These are phyloP conservation scores for Trichoderma asperellum DNA, from an alignment of 2,329 filamentous ascomycete genomes.

Conservation along the genomic window DNA sequence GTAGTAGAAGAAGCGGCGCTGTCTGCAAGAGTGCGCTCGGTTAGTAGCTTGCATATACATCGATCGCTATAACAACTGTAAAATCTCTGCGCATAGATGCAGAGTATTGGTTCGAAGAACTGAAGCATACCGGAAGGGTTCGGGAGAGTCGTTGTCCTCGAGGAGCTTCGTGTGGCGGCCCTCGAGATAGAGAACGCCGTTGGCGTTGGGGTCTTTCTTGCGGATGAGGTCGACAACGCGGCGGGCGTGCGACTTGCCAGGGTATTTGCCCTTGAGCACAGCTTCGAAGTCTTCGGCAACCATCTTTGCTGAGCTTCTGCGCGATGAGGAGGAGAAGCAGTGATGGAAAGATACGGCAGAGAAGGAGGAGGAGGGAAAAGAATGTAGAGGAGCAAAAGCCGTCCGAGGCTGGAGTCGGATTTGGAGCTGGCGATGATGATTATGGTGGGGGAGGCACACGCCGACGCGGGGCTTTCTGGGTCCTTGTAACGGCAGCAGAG, in stretches of 20 bases:
- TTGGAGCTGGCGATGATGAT: constrained; percentile 4
- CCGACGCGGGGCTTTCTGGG: constrained; percentile 22
- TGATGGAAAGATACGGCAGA: neutral
- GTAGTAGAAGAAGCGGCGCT: constrained; percentile 94
- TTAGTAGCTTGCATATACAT: neutral
- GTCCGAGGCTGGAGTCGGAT: neutral
- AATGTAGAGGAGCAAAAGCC: neutral
- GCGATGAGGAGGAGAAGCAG: constrained; percentile 10
- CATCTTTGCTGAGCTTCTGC: constrained; percentile 35
- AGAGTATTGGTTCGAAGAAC: neutral
- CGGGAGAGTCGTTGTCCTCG: constrained; percentile 86
- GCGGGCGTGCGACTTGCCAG: constrained; percentile 83
- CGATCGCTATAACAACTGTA: no score
- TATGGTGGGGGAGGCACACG: constrained; percentile 22
- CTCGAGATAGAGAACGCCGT: constrained; percentile 84
- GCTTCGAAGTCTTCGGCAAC: constrained; percentile 52
- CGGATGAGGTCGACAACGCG: constrained; percentile 81
- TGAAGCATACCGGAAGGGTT: constrained; percentile 70
- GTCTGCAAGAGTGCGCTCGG: constrained; percentile 53
- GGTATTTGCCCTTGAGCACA: constrained; percentile 68
- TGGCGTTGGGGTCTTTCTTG: constrained; percentile 63
- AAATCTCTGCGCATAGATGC: neutral
- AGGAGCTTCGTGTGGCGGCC: constrained; percentile 77
- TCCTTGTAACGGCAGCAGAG: constrained; percentile 1
- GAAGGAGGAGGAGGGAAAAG: neutral